phyloP scores from a whole-genome alignment of 169 alveolate species.

The Plasmodium fragile region DNA sequence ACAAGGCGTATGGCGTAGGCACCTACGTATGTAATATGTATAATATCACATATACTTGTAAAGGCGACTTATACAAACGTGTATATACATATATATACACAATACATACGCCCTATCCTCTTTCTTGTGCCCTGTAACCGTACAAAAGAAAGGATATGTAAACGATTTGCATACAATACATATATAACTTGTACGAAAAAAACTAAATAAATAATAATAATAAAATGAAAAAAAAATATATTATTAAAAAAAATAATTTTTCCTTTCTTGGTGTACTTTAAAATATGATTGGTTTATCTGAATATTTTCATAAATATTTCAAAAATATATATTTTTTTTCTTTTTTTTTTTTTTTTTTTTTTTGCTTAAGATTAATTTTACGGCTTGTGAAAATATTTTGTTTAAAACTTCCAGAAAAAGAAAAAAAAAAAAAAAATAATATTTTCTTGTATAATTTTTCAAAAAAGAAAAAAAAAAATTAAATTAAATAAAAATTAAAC shows the following conservation, averaged over 20 bases:
- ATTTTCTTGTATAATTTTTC: not conserved
- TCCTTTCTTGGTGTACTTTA: slow-evolving; percentile 12
- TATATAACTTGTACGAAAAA: not conserved
- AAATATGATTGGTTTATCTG: slow-evolving; percentile 11
- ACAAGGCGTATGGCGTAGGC: not conserved
- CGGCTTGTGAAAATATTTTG: slow-evolving; percentile 38
- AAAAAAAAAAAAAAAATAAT: not conserved
- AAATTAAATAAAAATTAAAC: no score
- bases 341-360: slow-evolving; percentile 16
- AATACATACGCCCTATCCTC: not conserved
- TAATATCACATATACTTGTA: not conserved
- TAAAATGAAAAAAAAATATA: not conserved
- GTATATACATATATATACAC: not conserved
- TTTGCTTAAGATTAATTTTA: not conserved
- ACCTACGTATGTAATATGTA: not conserved
- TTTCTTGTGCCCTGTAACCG: not conserved
- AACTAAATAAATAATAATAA: not conserved
- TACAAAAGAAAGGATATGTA: not conserved
- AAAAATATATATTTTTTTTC: not conserved
- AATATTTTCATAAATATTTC: not conserved
- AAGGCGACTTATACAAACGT: not conserved
- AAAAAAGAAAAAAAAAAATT: slow-evolving; percentile 2
- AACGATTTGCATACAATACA: not conserved
- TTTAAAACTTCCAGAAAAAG: slow-evolving; percentile 23
- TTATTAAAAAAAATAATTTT: slow-evolving; percentile 7